Percentiles rank a stretch among this genome's conserved stretches.
phyloP scores from a whole-genome alignment of 805 yeast species.

The Yarrowia yakushimensis region DNA sequence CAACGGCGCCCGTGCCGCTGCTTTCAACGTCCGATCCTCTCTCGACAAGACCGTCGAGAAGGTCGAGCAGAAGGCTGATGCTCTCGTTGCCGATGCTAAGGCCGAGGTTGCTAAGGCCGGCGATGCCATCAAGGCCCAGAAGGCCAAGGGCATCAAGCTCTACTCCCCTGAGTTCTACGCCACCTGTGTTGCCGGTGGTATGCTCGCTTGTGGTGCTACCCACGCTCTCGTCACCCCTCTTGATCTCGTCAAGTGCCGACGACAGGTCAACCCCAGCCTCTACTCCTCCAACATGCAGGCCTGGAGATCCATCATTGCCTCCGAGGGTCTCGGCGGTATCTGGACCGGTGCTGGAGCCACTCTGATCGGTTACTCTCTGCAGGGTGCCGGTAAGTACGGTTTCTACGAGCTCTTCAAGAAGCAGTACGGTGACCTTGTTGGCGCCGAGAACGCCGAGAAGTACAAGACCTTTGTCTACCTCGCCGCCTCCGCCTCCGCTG shows the following conservation, averaged over 20 bases:
- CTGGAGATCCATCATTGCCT: slow-evolving; percentile 59
- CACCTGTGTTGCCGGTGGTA: slow-evolving; percentile 76
- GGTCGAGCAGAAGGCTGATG: slow-evolving; percentile 32
- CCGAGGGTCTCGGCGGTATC: slow-evolving; percentile 61
- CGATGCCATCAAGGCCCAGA: slow-evolving; percentile 32
- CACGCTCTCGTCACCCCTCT: slow-evolving; percentile 83
- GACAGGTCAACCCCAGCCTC: slow-evolving; percentile 65
- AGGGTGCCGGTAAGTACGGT: slow-evolving; percentile 88
- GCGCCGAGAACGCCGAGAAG: slow-evolving; percentile 49
- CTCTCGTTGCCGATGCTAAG: slow-evolving; percentile 36
- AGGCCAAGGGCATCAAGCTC: slow-evolving; percentile 39
- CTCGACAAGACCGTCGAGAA: slow-evolving; percentile 36
- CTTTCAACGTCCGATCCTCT: slow-evolving; percentile 36
- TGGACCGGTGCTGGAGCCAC: slow-evolving; percentile 81
- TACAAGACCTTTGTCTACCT: slow-evolving; percentile 64
- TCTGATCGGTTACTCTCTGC: slow-evolving; percentile 75
- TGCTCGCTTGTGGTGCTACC: slow-evolving; percentile 43
- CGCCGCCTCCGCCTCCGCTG: slow-evolving; percentile 79
- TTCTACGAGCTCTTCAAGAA: slow-evolving; percentile 77
- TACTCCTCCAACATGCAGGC: slow-evolving; percentile 68
- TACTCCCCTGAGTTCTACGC: slow-evolving; percentile 61
- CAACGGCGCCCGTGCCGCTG: slow-evolving; percentile 34
- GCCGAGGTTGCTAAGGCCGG: slow-evolving; percentile 38
- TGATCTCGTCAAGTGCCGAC: slow-evolving; percentile 77
- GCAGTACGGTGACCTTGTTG: slow-evolving; percentile 55